Percentiles rank a stretch among this genome's conserved stretches.
These are phyloP conservation scores for Castanea mollissima DNA, from an alignment of 306 rosid species.

Conservation along the genomic window DNA sequence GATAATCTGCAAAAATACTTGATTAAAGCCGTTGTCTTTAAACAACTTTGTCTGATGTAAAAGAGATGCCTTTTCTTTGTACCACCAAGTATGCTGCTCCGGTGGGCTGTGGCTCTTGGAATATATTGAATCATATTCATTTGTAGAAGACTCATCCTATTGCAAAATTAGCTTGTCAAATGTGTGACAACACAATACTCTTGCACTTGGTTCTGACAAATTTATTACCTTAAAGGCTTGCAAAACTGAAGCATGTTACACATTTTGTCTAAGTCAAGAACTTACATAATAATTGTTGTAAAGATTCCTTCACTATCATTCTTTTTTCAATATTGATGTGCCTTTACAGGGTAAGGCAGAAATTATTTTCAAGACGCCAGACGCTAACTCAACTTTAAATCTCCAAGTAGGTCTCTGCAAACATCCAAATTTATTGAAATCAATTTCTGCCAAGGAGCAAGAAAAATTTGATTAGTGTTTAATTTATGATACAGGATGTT, in stretches of 20 bases:
- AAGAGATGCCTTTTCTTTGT: background rate
- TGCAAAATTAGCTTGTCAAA: background rate
- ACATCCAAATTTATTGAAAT: constrained; percentile 1
- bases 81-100: background rate
- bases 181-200: background rate
- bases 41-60: background rate
- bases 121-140: background rate
- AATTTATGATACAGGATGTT: constrained; percentile 58
- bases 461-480: constrained; percentile 14
- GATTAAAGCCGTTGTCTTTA: background rate
- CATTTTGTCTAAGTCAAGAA: background rate
- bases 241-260: too few relatives aligned
- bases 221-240: too few relatives aligned
- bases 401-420: constrained; percentile 54
- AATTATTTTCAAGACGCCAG: constrained; percentile 63
- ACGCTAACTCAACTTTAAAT: constrained; percentile 66
- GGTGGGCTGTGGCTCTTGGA: background rate
- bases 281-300: background rate
- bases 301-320: background rate
- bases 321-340: background rate
- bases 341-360: constrained; percentile 80
- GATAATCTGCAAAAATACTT: background rate
- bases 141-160: background rate
- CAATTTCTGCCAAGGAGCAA: background rate
- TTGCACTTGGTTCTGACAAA: too few relatives aligned